Evolutionary conservation across 495 filamentous ascomycete genomes (phyloP).

Genomic region (Immersiella caudata): DNA sequence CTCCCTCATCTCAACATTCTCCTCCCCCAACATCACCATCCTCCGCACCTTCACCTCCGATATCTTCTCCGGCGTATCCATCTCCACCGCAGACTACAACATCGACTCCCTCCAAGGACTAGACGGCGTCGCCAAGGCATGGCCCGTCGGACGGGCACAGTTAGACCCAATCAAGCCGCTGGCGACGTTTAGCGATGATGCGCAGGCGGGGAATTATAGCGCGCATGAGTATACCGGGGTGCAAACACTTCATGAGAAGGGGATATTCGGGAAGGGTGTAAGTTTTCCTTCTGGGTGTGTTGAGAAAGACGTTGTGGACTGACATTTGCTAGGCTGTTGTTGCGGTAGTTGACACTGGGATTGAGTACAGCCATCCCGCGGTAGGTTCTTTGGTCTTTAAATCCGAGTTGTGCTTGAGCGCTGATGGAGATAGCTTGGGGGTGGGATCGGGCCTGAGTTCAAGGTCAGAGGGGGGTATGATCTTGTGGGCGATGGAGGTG

Average conservation of each 20-base stretch:
- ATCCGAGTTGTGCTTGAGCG: neutral
- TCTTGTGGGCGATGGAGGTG: conserved; percentile 36
- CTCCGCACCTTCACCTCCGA: neutral
- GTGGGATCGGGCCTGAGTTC: conserved; percentile 39
- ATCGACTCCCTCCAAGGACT: conserved; percentile 30
- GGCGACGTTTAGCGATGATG: conserved; percentile 28
- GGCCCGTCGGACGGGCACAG: conserved; percentile 32
- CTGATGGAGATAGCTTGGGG: conserved; percentile 34
- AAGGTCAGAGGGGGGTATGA: conserved; percentile 43
- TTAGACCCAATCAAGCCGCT: conserved; percentile 15
- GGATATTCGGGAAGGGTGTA: conserved; percentile 37
- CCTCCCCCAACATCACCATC: neutral
- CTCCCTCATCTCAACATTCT: neutral
- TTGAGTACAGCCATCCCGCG: conserved; percentile 51
- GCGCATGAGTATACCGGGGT: conserved; percentile 38
- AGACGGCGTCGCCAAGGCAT: conserved; percentile 30
- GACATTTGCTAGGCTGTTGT: conserved; percentile 14
- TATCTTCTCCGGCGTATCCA: conserved; percentile 12
- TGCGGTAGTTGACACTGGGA: conserved; percentile 48
- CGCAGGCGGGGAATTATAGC: conserved; percentile 32
- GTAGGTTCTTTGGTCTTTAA: conserved; percentile 17
- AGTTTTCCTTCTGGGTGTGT: no score
- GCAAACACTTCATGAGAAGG: conserved; percentile 35
- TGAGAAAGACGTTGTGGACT: no score
- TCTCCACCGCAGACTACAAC: conserved; percentile 10